Base-by-base conservation (phyloP, 805 yeast genomes). In the Pichia cabralensis region DNA sequence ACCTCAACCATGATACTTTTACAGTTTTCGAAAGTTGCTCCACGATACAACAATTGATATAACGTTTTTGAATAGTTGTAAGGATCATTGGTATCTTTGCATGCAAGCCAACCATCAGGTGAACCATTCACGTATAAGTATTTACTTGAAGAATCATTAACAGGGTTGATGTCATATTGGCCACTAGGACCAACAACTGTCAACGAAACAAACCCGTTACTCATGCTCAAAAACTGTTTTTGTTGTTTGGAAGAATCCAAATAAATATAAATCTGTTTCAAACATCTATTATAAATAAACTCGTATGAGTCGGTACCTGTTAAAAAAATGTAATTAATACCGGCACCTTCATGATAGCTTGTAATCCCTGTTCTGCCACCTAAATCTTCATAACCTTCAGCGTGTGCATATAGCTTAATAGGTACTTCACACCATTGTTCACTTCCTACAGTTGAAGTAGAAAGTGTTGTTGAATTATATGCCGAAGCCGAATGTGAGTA, bases 331-430 rank as follows among this genome's bases (percentile, higher is more conserved):
- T 64, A 67, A 53, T 61, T 55, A 38, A 65, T 50, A 33, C 61
- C 71, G 32, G 72, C 72, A 44, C 71, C 71, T 50, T 64, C 70
- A 43, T 65, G 72, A 34, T 44, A 43, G 25, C 55, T 41, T 29
- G 52, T 43, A 25, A 62, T 41, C 30, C 52, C 58, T 8, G 25
- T 28, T 21, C 12, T 32, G 15, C 24, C 22, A n/a, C 27, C 14
- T 5, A 20, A 13, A 13, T 14, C 9, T 5, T 7, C 9, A 9
- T 20, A 6, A 20, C 8, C 7, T 20, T 20, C 12, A 4, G 16
- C 21, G 9, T 6, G 8, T 11, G 30, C 35, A 32, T 15, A 32
- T 10, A 32, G 16, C 16, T 21, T 22, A 9, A 32, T 19, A 8
- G 17, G 8, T n/a, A n/a, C 2, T 32, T 32, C 35, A 26, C 35